phyloP scores from a whole-genome alignment of 805 yeast species.

The Hanseniaspora pseudoguilliermondii region DNA sequence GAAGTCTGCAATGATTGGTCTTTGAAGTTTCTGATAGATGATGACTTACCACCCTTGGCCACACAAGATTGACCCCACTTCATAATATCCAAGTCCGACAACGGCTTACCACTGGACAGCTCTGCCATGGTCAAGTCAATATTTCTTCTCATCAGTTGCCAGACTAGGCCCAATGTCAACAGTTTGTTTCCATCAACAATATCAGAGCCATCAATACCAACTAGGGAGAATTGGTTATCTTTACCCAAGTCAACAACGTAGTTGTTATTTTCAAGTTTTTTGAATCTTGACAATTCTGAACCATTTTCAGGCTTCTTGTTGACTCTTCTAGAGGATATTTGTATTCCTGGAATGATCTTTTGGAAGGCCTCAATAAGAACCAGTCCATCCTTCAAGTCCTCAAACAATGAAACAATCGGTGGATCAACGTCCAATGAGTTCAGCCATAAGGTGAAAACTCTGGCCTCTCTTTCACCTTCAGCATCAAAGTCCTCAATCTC shows the following conservation, averaged over 20 bases:
- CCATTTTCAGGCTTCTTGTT: conserved; percentile 75
- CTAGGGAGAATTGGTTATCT: conserved; percentile 80
- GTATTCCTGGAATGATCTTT: conserved; percentile 83
- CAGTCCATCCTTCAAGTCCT: conserved; percentile 88
- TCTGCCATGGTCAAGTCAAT: conserved; percentile 71
- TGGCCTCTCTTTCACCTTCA: conserved; percentile 98
- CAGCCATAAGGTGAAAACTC: conserved; percentile 95
- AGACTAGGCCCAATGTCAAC: conserved; percentile 80
- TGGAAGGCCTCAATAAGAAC: conserved; percentile 84
- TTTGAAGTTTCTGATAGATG: conserved; percentile 68
- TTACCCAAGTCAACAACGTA: conserved; percentile 96
- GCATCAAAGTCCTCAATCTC: conserved; percentile 98
- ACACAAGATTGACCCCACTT: conserved; percentile 89
- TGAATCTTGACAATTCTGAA: conserved; percentile 70
- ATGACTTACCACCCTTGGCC: conserved; percentile 66
- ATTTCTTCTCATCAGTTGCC: conserved; percentile 98
- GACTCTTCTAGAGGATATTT: conserved; percentile 59
- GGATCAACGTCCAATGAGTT: conserved; percentile 94
- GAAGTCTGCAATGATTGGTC: conserved; percentile 68
- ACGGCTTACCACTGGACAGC: conserved; percentile 59
- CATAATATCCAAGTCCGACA: conserved; percentile 75
- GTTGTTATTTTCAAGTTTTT: conserved; percentile 93
- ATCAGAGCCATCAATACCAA: conserved; percentile 96
- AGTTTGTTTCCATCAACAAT: conserved; percentile 86
- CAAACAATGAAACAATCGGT: conserved; percentile 79